Evolutionary conservation across 345 rosid species (phyloP).

Genomic region (Citrus medica): DNA sequence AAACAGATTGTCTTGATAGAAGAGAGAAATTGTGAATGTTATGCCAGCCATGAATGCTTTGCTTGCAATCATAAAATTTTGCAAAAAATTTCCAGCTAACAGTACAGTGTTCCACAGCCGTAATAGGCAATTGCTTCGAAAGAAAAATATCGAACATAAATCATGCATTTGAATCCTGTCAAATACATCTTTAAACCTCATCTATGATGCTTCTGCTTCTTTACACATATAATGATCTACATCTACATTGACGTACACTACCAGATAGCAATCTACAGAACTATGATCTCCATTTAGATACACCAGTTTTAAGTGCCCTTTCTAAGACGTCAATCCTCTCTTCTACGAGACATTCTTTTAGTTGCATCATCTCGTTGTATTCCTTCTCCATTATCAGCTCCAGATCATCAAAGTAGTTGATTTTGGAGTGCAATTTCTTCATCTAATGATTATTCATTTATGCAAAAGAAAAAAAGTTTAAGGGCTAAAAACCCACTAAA

Average conservation of each 20-base stretch:
- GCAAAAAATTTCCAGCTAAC: not conserved
- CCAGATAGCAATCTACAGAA: slow-evolving; percentile 21
- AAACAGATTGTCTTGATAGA: not conserved
- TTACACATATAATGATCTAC: slow-evolving; percentile 11
- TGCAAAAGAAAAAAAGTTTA: slow-evolving; percentile 10
- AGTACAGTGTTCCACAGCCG: not conserved
- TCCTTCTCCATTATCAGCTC: slow-evolving; percentile 80
- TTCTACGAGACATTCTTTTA: slow-evolving; percentile 40
- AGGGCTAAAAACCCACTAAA: not conserved
- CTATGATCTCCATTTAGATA: slow-evolving; percentile 57
- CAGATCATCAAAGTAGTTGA: slow-evolving; percentile 61
- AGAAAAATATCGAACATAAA: not conserved
- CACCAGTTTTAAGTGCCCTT: slow-evolving; percentile 40
- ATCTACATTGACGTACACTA: slow-evolving; percentile 6
- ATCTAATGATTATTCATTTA: slow-evolving; percentile 38
- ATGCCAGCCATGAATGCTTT: not conserved
- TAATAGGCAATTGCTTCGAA: not conserved
- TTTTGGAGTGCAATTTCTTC: slow-evolving; percentile 66
- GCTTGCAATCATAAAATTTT: too few species aligned
- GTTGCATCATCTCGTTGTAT: slow-evolving; percentile 46
- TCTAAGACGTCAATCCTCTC: slow-evolving; percentile 48
- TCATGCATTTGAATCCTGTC: not conserved
- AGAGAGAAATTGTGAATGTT: not conserved
- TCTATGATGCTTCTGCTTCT: slow-evolving; percentile 9
- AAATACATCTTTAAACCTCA: not conserved